Base-by-base conservation (phyloP, 164 flowering plant species). In the Saururus chinensis region DNA sequence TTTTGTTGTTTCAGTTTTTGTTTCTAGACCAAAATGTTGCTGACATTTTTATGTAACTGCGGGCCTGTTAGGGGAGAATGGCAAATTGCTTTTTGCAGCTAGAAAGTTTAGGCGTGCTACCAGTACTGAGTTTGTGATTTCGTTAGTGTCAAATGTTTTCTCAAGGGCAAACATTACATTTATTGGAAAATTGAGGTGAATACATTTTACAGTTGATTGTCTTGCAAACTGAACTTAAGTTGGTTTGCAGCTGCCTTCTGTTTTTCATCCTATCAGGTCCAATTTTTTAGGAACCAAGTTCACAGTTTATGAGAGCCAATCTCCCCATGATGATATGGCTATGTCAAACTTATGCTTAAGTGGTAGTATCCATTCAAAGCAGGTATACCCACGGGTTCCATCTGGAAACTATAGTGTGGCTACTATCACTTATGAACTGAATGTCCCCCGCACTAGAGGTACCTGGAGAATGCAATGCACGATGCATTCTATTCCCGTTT, bases 271-370 rank as follows among this genome's bases (percentile, higher is more conserved):
- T 60, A 54, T 58, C 89, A 91, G 97, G 80, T 91, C 96, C 55
- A 91, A 91, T 76, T 91, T 91, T 65, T 71, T 88, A 54, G 95
- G 96, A 19, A 86, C 97, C 70, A 88, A 88, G 74, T 91, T 91
- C 70, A 74, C 75, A 24, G 66, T 91, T 21, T 81, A 76, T 60
- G 87, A 88, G 60, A 70, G 73, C 64, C 88, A 78, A 62, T 77
- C 79, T 61, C 80, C 86, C 19, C 53, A 60, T 12, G 69, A 76
- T 60, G 37, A 78, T 59, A 65, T 73, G 23, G 55, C 65, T 42
- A 64, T 67, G 61, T 74, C 84, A 30, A 74, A 63, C 55, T 67
- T 75, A 35, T 72, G 59, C 26, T 66, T 73, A 24, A 60, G 69
- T 55, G 42, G 75, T 60, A 73, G 75, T 70, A 64, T 71, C 54